phyloP scores from a whole-genome alignment of 192 early-diverging fungal genomes.

The Rhizophagus sp. region DNA sequence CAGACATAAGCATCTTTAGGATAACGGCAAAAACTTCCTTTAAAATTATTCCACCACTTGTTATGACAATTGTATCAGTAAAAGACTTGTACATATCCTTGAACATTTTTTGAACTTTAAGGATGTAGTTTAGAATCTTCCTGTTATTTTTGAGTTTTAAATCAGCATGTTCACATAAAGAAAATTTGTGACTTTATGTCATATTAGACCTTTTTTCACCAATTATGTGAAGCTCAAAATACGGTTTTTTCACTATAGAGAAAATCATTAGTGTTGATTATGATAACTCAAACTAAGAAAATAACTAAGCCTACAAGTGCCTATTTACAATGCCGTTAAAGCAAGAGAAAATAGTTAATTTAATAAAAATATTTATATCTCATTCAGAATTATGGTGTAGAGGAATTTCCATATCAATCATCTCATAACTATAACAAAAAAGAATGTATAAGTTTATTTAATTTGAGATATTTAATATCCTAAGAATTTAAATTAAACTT shows the following conservation, averaged over 20 bases:
- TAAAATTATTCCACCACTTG: no score
- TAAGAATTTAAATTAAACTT: not conserved
- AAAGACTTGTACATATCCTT: no score
- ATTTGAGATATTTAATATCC: not conserved
- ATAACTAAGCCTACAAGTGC: constrained; percentile 22
- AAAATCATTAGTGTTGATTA: not conserved
- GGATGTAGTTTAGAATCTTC: no score
- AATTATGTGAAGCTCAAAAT: constrained; percentile 9
- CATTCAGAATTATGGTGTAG: constrained; percentile 18
- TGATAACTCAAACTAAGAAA: constrained; percentile 6
- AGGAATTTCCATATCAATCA: constrained; percentile 16
- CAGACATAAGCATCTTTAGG: no score
- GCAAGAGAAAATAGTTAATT: constrained; percentile 25
- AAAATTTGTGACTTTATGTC: no score
- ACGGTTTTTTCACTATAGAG: constrained; percentile 14
- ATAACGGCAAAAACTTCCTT: no score
- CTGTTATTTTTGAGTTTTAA: no score
- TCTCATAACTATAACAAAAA: constrained; percentile 18
- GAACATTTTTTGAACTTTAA: no score
- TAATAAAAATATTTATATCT: constrained; percentile 26
- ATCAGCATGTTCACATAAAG: no score
- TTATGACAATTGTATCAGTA: no score
- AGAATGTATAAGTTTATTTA: not conserved
- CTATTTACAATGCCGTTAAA: constrained; percentile 25
- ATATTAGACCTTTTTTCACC: not conserved